These are phyloP conservation scores for Solanum lycopersicoides DNA, from an alignment of 257 asterid species.

Conservation along the genomic window DNA sequence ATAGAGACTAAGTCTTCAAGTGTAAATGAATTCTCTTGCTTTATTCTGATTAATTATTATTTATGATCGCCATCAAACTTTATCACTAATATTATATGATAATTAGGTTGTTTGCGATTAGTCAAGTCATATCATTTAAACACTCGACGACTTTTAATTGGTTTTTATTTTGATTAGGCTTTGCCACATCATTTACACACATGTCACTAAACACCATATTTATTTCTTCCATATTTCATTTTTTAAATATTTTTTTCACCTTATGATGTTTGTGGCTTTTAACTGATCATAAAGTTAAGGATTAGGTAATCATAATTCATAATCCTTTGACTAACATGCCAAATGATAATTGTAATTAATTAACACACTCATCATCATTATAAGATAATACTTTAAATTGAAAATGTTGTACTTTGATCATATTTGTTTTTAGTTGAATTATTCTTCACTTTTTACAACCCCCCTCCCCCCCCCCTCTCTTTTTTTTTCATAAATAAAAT, in stretches of 20 bases:
- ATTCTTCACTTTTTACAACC: not conserved
- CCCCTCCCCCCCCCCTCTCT: no score
- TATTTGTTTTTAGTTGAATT: not conserved
- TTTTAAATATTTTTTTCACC: not conserved
- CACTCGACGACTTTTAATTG: not conserved
- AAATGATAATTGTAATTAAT: not conserved
- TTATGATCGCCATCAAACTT: not conserved
- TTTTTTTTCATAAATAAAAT: not conserved
- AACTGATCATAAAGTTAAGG: not conserved
- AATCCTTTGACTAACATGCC: not conserved
- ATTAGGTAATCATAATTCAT: not conserved
- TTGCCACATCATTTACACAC: not conserved
- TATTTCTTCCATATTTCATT: not conserved
- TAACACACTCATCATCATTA: not conserved
- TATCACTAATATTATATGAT: not conserved
- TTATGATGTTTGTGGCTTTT: not conserved
- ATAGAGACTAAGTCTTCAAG: rapidly evolving
- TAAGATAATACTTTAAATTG: not conserved
- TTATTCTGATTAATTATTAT: not conserved
- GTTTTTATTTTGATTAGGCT: not conserved
- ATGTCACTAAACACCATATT: not conserved
- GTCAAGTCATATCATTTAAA: not conserved
- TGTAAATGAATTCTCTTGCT: not conserved
- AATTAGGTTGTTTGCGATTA: not conserved
- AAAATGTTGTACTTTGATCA: not conserved